phyloP scores from a whole-genome alignment of 1,139 yeast species.

The Arxiozyma telluris region DNA sequence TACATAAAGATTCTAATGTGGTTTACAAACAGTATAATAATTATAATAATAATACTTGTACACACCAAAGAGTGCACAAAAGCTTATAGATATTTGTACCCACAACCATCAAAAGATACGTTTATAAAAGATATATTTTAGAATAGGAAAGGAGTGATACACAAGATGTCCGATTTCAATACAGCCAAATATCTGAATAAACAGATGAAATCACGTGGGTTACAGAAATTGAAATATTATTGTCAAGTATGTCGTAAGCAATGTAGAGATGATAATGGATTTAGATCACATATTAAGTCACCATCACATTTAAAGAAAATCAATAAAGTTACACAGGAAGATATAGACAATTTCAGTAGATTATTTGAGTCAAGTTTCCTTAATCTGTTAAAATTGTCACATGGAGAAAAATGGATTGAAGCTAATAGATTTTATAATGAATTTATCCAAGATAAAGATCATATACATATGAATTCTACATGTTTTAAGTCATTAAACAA shows the following conservation, averaged over 20 bases:
- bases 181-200: constrained; percentile 76
- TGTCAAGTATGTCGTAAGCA: constrained; percentile 91
- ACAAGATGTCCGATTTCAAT: constrained; percentile 33
- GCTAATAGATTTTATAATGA: constrained; percentile 89
- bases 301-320: constrained; percentile 64
- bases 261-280: constrained; percentile 93
- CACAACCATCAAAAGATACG: too few relatives aligned
- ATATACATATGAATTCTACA: constrained; percentile 87
- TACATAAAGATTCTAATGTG: not conserved
- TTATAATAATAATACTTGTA: too few relatives aligned
- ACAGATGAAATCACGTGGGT: constrained; percentile 71
- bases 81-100: too few relatives aligned
- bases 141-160: not conserved
- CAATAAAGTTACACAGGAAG: constrained; percentile 36
- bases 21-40: too few relatives aligned
- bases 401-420: constrained; percentile 72
- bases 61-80: not conserved
- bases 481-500: constrained; percentile 63
- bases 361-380: constrained; percentile 60
- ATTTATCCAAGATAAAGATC: constrained; percentile 68
- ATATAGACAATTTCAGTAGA: constrained; percentile 51
- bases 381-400: constrained; percentile 51
- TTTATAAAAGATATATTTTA: too few relatives aligned
- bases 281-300: constrained; percentile 73
- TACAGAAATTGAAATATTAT: constrained; percentile 76